phyloP scores from a whole-genome alignment of 2,329 filamentous ascomycete species.

The Colletotrichum spaethianum region DNA sequence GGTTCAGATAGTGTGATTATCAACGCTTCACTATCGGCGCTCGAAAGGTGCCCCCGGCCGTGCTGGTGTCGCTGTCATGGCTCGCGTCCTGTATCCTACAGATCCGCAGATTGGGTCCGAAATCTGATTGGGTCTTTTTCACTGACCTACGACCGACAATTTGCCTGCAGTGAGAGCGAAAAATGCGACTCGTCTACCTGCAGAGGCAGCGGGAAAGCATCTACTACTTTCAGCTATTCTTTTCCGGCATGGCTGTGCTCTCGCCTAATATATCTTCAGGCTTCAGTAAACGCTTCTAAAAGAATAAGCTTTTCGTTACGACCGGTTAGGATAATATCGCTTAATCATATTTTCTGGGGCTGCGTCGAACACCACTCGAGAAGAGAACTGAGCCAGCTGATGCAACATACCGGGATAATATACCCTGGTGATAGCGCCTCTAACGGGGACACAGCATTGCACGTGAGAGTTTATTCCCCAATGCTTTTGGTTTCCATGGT shows the following conservation, averaged over 20 bases:
- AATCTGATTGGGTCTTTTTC: background rate
- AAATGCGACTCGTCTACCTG: background rate
- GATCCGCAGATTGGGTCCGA: background rate
- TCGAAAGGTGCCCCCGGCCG: background rate
- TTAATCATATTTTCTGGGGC: fast-evolving
- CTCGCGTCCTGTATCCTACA: background rate
- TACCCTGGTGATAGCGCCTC: background rate
- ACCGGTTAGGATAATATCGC: background rate
- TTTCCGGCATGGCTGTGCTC: conserved; percentile 18
- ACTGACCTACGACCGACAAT: background rate
- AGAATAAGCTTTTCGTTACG: background rate
- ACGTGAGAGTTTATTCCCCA: background rate
- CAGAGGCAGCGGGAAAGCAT: background rate
- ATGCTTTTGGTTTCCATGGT: fast-evolving
- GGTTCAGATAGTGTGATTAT: background rate
- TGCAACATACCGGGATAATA: background rate
- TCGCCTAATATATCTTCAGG: background rate
- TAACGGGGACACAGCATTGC: background rate
- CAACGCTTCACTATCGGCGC: background rate
- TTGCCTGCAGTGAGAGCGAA: fast-evolving
- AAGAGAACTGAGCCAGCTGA: background rate
- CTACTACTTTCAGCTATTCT: background rate
- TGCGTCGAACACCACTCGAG: fast-evolving
- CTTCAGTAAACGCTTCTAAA: background rate
- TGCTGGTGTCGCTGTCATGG: conserved; percentile 19